Percentiles rank a stretch among this genome's conserved stretches.
Evolutionary conservation across 805 yeast genomes (phyloP).

Genomic region (Blastobotrys robertii): DNA sequence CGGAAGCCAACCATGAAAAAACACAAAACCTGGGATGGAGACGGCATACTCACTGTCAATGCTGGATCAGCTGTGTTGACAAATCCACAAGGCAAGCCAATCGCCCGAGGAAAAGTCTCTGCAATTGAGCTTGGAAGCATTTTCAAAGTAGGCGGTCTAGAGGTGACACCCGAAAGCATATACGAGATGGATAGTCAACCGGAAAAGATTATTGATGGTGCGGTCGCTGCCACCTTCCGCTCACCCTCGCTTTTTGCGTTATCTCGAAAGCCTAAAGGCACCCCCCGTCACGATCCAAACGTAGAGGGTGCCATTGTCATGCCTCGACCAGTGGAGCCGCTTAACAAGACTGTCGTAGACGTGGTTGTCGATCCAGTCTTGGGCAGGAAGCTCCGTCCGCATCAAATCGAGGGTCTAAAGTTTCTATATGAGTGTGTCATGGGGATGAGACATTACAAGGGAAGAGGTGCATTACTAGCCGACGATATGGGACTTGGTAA

Average conservation of each 20-base stretch:
- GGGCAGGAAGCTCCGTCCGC: conserved; percentile 49
- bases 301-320: conserved; percentile 22
- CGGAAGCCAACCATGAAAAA: conserved; percentile 67
- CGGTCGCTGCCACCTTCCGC: background rate
- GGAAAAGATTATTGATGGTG: background rate
- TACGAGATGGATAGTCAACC: background rate
- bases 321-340: conserved; percentile 14
- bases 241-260: background rate
- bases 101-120: background rate
- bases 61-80: conserved; percentile 15
- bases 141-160: background rate
- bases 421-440: conserved; percentile 77
- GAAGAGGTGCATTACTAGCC: conserved; percentile 76
- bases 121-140: background rate
- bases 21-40: conserved; percentile 93
- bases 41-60: conserved; percentile 46
- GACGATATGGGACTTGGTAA: conserved; percentile 98
- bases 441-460: conserved; percentile 44
- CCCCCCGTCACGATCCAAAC: conserved; percentile 19
- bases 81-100: conserved; percentile 16
- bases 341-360: conserved; percentile 17
- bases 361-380: conserved; percentile 32
- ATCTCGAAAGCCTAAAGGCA: background rate
- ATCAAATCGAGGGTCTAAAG: conserved; percentile 75
- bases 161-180: background rate